phyloP scores from a whole-genome alignment of 805 yeast genomes.

The Millerago galiae region DNA sequence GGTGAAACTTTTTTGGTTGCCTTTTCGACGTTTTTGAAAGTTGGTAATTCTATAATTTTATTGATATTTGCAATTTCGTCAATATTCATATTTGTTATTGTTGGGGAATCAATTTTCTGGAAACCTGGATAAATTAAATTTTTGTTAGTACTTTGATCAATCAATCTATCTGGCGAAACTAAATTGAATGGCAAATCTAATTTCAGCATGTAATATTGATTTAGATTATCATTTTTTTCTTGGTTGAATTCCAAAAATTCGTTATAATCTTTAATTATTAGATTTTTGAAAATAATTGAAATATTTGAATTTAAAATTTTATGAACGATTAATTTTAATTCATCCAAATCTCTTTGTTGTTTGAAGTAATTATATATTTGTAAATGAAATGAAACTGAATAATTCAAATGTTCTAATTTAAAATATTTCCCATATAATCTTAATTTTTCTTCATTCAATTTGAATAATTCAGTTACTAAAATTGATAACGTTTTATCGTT shows the following conservation, averaged over 20 bases:
- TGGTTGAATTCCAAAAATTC: slow-evolving; percentile 25
- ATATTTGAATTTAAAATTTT: neutral
- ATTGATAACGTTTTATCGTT: slow-evolving; percentile 27
- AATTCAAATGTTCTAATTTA: slow-evolving; percentile 24
- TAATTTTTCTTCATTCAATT: slow-evolving; percentile 23
- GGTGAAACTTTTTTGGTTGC: slow-evolving; percentile 29
- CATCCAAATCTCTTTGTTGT: slow-evolving; percentile 7
- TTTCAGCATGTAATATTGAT: neutral
- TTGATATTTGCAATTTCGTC: slow-evolving; percentile 30
- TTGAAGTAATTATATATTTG: slow-evolving; percentile 50
- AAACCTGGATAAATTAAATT: slow-evolving; percentile 32
- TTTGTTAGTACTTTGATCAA: slow-evolving; percentile 6
- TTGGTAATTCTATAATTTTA: slow-evolving; percentile 40
- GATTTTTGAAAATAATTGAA: slow-evolving; percentile 25
- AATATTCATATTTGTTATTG: slow-evolving; percentile 30
- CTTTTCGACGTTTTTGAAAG: slow-evolving; percentile 59
- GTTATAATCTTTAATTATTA: slow-evolving; percentile 30
- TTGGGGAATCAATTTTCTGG: slow-evolving; percentile 33
- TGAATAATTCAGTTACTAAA: slow-evolving; percentile 30
- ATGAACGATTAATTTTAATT: slow-evolving; percentile 4
- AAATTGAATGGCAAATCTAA: too few species aligned
- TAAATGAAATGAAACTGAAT: slow-evolving; percentile 49
- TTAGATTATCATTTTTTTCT: neutral
- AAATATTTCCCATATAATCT: slow-evolving; percentile 26
- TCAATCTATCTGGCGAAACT: neutral